Evolutionary conservation across 495 filamentous ascomycete species (phyloP).

Genomic region (Penicillium bovifimosum): DNA sequence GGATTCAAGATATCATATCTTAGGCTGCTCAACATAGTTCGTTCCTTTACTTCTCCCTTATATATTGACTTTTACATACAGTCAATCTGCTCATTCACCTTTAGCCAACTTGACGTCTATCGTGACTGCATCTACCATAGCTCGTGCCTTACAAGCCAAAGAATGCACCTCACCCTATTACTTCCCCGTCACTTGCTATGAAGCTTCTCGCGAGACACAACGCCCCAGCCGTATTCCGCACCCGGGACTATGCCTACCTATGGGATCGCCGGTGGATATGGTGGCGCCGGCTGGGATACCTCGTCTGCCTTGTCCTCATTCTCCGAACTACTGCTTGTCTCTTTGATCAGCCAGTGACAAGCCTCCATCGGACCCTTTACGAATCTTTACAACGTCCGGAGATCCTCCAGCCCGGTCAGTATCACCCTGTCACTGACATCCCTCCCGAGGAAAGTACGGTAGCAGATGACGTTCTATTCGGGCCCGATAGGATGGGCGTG

Average conservation of each 20-base stretch:
- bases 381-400: background rate
- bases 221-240: background rate
- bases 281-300: constrained; percentile 10
- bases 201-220: background rate
- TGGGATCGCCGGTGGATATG: constrained; percentile 5
- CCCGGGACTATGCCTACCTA: background rate
- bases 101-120: background rate
- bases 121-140: background rate
- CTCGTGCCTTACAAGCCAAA: background rate
- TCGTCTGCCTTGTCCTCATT: constrained; percentile 6
- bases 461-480: constrained; percentile 12
- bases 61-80: background rate
- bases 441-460: background rate
- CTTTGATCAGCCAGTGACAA: background rate
- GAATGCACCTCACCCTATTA: background rate
- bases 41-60: background rate
- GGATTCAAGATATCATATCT: background rate
- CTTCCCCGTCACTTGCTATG: background rate
- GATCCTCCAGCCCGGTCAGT: constrained; percentile 20
- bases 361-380: background rate
- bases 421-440: background rate
- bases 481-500: constrained; percentile 14
- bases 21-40: background rate
- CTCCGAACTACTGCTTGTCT: constrained; percentile 7
- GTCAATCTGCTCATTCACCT: background rate